phyloP scores from a whole-genome alignment of 2,329 filamentous ascomycete genomes.

The Ciborinia camelliae region DNA sequence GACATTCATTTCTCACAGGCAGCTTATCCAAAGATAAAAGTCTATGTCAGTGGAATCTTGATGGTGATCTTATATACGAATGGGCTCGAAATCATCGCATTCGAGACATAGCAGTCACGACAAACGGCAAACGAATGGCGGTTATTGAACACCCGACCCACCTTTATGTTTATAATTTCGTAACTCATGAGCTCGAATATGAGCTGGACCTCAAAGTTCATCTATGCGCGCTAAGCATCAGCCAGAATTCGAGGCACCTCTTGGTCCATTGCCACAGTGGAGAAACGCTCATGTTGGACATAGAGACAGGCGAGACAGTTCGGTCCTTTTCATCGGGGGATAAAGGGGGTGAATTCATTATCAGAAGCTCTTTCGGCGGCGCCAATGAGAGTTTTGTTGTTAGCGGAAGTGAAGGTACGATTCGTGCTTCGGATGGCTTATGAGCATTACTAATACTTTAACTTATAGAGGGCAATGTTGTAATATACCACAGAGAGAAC shows the following conservation, averaged over 20 bases:
- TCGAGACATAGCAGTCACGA: conserved; percentile 79
- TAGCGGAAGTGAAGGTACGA: conserved; percentile 82
- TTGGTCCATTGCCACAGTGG: conserved; percentile 79
- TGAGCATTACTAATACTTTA: conserved; percentile 21
- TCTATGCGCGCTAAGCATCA: conserved; percentile 77
- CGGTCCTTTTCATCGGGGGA: conserved; percentile 70
- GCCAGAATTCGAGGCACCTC: conserved; percentile 73
- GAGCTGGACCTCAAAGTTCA: conserved; percentile 66
- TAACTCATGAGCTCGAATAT: conserved; percentile 70
- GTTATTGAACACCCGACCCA: conserved; percentile 68
- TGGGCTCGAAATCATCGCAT: conserved; percentile 73
- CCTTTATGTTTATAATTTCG: conserved; percentile 78
- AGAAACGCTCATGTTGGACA: conserved; percentile 74
- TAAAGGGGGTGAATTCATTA: conserved; percentile 71
- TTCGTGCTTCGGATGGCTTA: not conserved
- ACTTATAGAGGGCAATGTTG: conserved; percentile 58
- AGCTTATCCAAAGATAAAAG: conserved; percentile 66
- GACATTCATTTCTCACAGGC: conserved; percentile 73
- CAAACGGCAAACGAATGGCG: conserved; percentile 75
- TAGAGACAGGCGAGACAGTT: conserved; percentile 67
- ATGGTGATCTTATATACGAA: conserved; percentile 58
- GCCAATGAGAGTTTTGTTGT: conserved; percentile 89
- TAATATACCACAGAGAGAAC: conserved; percentile 88
- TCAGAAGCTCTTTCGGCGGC: conserved; percentile 81
- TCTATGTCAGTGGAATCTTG: conserved; percentile 67